Evolutionary conservation across 768 basidiomycete genomes (phyloP).

Genomic region (Amanita subjunquillea): DNA sequence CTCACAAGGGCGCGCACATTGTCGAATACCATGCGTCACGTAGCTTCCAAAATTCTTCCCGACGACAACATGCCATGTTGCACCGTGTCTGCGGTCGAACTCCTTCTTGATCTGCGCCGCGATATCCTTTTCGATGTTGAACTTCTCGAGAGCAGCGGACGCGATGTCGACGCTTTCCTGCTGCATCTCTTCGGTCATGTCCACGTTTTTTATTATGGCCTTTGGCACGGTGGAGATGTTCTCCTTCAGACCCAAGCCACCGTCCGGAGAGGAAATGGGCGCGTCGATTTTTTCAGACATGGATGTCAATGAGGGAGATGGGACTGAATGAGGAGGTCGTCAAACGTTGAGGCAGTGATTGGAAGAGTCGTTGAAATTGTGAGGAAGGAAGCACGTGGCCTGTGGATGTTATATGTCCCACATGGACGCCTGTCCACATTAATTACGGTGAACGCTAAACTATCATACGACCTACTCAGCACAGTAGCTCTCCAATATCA

Average conservation of each 20-base stretch:
- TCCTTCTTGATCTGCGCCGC: constrained; percentile 98
- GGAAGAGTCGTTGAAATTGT: constrained; percentile 6
- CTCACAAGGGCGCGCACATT: constrained; percentile 6
- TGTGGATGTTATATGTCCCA: background rate
- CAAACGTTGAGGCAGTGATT: constrained; percentile 7
- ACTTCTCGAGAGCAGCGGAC: constrained; percentile 77
- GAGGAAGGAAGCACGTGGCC: constrained; percentile 4
- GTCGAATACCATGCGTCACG: constrained; percentile 78
- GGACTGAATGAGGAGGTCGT: constrained; percentile 1
- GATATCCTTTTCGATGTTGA: constrained; percentile 95
- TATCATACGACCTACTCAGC: background rate
- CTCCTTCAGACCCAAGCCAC: constrained; percentile 24
- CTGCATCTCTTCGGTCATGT: constrained; percentile 96
- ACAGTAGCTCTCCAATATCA: background rate
- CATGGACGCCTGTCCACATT: background rate
- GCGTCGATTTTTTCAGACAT: constrained; percentile 56
- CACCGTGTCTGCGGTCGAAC: constrained; percentile 85
- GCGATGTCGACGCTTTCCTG: constrained; percentile 88
- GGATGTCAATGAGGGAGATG: constrained; percentile 3
- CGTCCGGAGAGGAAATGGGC: constrained; percentile 46
- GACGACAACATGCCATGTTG: constrained; percentile 98
- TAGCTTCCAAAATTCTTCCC: constrained; percentile 99
- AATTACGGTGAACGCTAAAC: too few relatives aligned
- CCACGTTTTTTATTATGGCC: constrained; percentile 92
- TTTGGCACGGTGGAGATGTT: constrained; percentile 43